Conservation (phyloP, 1,284 basidiomycete species). For the Tilletia walkeri region DNA sequence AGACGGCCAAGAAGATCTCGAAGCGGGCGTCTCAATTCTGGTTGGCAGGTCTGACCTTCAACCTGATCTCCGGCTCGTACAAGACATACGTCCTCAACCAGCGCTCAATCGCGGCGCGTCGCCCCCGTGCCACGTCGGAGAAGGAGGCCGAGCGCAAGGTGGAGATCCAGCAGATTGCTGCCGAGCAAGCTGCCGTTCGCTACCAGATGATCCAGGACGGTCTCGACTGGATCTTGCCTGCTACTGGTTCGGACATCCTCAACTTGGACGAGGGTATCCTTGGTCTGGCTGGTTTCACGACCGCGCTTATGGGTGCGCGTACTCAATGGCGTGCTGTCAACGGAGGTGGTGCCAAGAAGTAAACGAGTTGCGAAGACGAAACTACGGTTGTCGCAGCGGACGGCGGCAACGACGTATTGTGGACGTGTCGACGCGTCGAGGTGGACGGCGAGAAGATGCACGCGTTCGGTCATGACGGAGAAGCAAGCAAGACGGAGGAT, state of each 20-base stretch:
- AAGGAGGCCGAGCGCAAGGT: constrained; percentile 69
- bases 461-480: background rate
- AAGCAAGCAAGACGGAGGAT: background rate
- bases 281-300: constrained; percentile 50
- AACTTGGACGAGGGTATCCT: constrained; percentile 75
- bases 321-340: constrained; percentile 55
- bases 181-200: constrained; percentile 67
- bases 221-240: constrained; percentile 84
- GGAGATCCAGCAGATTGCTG: constrained; percentile 65
- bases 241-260: constrained; percentile 74
- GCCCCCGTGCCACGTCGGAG: constrained; percentile 62
- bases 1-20: constrained; percentile 67
- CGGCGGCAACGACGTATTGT: too few species aligned
- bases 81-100: constrained; percentile 51
- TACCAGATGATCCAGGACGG: constrained; percentile 78
- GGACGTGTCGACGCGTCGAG: too few species aligned
- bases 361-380: background rate
- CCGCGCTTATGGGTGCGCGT: constrained; percentile 49
- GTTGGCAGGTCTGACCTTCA: constrained; percentile 67
- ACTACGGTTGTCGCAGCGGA: too few species aligned
- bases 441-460: too few species aligned
- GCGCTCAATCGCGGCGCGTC: constrained; percentile 35
- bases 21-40: constrained; percentile 82
- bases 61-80: constrained; percentile 46
- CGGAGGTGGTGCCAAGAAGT: constrained; percentile 47